Evolutionary conservation across 768 basidiomycete species (phyloP).

Genomic region (Mycena rosella): DNA sequence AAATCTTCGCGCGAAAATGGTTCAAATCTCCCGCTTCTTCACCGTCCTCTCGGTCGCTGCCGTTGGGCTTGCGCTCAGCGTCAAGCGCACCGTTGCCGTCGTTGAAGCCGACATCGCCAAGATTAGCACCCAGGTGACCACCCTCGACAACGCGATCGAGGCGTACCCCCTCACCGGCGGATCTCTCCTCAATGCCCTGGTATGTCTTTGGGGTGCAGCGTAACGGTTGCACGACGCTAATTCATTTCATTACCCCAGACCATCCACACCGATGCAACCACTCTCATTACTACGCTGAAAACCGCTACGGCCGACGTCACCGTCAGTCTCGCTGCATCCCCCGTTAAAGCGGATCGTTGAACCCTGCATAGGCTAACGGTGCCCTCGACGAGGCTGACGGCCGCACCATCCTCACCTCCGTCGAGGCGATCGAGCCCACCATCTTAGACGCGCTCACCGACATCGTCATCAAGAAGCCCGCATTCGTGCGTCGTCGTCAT

Average conservation of each 20-base stretch:
- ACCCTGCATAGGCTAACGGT: not conserved
- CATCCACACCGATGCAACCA: constrained; percentile 43
- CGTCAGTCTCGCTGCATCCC: not conserved
- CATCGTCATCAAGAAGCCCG: constrained; percentile 41
- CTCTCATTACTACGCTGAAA: constrained; percentile 39
- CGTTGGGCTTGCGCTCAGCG: constrained; percentile 38
- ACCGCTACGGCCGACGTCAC: constrained; percentile 44
- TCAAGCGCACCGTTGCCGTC: constrained; percentile 42
- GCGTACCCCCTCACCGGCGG: constrained; percentile 44
- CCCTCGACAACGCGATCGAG: constrained; percentile 47
- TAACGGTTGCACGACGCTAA: too few relatives aligned
- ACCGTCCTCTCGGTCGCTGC: constrained; percentile 44
- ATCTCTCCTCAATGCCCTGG: constrained; percentile 41
- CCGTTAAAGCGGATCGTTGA: not conserved
- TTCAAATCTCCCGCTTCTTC: constrained; percentile 35
- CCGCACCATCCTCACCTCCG: constrained; percentile 31
- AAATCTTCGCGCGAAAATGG: constrained; percentile 17
- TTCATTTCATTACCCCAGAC: constrained; percentile 20
- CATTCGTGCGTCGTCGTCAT: constrained; percentile 28
- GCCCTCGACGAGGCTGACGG: constrained; percentile 41
- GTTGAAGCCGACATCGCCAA: constrained; percentile 46
- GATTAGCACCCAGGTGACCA: constrained; percentile 44
- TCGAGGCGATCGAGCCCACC: constrained; percentile 40
- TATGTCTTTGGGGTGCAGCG: too few relatives aligned
- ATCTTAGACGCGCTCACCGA: constrained; percentile 37